Conservation (phyloP, 176 grass and related monocot genomes). For the Carex parvula region DNA sequence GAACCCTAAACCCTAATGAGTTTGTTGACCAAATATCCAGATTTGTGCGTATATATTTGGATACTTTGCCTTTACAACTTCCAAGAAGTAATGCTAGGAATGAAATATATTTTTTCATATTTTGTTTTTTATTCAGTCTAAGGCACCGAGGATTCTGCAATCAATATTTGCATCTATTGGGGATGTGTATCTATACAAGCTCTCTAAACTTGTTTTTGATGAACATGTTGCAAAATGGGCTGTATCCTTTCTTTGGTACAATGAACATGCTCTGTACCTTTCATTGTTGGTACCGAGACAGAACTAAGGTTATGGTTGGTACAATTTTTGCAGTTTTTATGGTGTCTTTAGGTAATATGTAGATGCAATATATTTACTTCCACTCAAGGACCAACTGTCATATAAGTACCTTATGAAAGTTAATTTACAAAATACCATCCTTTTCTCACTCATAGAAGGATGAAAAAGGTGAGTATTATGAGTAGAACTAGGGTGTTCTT, state of each 20-base stretch:
- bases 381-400: not conserved
- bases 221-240: slow-evolving; percentile 68
- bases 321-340: not conserved
- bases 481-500: no score
- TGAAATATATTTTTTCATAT: not conserved
- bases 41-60: not conserved
- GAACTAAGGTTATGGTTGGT: not conserved
- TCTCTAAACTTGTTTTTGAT: slow-evolving; percentile 74
- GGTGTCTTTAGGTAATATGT: not conserved
- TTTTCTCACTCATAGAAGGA: not conserved
- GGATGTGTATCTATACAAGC: slow-evolving; percentile 78
- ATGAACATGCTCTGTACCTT: not conserved
- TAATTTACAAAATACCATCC: not conserved
- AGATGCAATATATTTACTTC: not conserved
- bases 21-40: not conserved
- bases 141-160: slow-evolving; percentile 74
- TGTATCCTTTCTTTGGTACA: slow-evolving; percentile 52
- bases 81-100: not conserved
- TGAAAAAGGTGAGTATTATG: not conserved
- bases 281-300: not conserved
- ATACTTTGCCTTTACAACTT: slow-evolving; percentile 13
- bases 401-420: not conserved
- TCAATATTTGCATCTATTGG: slow-evolving; percentile 68
- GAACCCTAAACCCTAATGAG: not conserved
- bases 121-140: slow-evolving; percentile 37